These are phyloP conservation scores for Tetracladium maxilliforme DNA, from an alignment of 2,329 filamentous ascomycete species.

Conservation along the genomic window DNA sequence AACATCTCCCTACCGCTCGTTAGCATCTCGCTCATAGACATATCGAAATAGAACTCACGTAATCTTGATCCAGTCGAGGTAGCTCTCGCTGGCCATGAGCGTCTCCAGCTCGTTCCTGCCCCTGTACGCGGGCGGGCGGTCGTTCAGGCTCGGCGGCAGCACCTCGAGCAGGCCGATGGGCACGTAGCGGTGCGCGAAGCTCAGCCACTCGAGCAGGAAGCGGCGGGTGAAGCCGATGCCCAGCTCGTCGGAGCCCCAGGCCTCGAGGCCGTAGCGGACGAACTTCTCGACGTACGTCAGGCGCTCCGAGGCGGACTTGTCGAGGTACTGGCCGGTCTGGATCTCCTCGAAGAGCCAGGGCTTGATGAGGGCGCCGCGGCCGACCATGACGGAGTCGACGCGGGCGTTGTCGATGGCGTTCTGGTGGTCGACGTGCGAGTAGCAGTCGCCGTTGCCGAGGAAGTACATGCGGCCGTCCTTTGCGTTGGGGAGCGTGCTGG, in stretches of 20 bases:
- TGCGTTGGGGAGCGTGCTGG: constrained; percentile 52
- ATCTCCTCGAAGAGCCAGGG: constrained; percentile 99
- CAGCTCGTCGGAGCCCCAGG: constrained; percentile 92
- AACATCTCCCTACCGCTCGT: constrained; percentile 71
- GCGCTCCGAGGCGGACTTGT: constrained; percentile 84
- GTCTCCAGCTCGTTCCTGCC: constrained; percentile 88
- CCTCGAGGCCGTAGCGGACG: constrained; percentile 75
- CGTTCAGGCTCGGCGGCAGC: constrained; percentile 77
- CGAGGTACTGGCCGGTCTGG: constrained; percentile 76
- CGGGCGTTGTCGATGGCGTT: constrained; percentile 60
- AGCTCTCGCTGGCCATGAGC: constrained; percentile 79
- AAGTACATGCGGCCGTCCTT: constrained; percentile 67
- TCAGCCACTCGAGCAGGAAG: constrained; percentile 91
- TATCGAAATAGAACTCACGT: constrained; percentile 44
- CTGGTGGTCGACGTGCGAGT: constrained; percentile 80
- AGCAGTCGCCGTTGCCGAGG: constrained; percentile 92
- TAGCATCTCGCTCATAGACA: constrained; percentile 2
- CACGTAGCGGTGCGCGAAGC: constrained; percentile 84
- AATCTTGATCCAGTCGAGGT: constrained; percentile 98
- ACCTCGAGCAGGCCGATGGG: constrained; percentile 79
- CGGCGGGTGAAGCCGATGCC: constrained; percentile 81
- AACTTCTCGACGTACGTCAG: constrained; percentile 81
- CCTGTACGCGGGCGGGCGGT: constrained; percentile 70
- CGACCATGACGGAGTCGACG: constrained; percentile 94
- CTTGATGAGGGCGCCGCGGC: constrained; percentile 90